Percentiles rank a stretch among this genome's conserved stretches.
Conservation (phyloP, 2,329 filamentous ascomycete species). For the Coniochaeta sp. region DNA sequence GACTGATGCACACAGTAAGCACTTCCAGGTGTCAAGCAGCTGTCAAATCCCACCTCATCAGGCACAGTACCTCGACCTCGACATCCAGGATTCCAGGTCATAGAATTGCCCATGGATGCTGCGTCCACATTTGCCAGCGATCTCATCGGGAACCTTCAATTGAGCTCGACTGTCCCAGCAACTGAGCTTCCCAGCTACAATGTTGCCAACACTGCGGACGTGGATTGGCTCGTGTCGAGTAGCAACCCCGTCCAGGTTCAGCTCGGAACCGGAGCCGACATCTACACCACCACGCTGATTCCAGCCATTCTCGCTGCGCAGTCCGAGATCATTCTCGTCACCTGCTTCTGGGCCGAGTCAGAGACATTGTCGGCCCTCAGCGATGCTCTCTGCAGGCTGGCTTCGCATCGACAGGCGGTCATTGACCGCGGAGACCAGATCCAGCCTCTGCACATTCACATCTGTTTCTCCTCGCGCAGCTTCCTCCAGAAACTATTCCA, state of each 20-base stretch:
- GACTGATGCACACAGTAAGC: too few relatives aligned
- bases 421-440: constrained; percentile 11
- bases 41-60: too few relatives aligned
- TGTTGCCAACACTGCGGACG: constrained; percentile 25
- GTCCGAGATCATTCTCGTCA: constrained; percentile 66
- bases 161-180: neutral
- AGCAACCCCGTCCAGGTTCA: constrained; percentile 40
- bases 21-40: too few relatives aligned
- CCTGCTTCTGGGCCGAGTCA: constrained; percentile 75
- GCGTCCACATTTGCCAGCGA: constrained; percentile 13
- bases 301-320: constrained; percentile 54
- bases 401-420: constrained; percentile 27
- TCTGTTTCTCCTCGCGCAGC: constrained; percentile 71
- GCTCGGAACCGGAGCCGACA: constrained; percentile 50
- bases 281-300: constrained; percentile 48
- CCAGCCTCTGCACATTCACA: constrained; percentile 49
- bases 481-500: constrained; percentile 70
- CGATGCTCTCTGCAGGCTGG: constrained; percentile 52
- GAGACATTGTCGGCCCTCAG: constrained; percentile 50
- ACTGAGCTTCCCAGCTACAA: constrained; percentile 42
- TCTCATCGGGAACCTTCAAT: constrained; percentile 14
- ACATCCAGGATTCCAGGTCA: neutral
- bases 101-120: constrained; percentile 8
- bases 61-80: too few relatives aligned
- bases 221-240: constrained; percentile 33